phyloP scores from a whole-genome alignment of 805 yeast species.

The Saccharomycopsis sp. region DNA sequence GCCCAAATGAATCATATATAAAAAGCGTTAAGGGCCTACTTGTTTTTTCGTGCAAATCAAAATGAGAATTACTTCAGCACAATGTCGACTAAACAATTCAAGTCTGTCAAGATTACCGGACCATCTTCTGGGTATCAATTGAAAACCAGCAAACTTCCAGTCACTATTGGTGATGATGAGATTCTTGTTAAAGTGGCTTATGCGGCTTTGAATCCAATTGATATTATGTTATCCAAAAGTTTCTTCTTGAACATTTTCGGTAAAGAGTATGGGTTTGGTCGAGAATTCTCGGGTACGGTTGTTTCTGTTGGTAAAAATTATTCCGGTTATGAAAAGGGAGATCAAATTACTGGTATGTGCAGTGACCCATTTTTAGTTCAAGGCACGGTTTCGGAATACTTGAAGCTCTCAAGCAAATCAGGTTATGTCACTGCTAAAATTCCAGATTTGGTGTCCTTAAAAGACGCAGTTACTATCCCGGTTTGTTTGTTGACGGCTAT shows the following conservation, averaged over 20 bases:
- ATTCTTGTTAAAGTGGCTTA: constrained; percentile 54
- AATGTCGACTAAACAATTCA: no score
- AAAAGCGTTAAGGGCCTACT: no score
- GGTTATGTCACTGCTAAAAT: constrained; percentile 40
- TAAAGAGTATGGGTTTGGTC: constrained; percentile 58
- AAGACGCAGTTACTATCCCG: constrained; percentile 60
- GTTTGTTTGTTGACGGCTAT: constrained; percentile 59
- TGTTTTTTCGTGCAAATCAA: no score
- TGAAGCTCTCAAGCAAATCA: constrained; percentile 42
- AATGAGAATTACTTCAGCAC: no score
- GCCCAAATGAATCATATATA: no score
- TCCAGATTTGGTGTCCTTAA: constrained; percentile 40
- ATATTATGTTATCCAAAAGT: constrained; percentile 45
- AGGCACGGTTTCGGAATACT: constrained; percentile 52
- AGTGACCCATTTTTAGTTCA: constrained; percentile 40
- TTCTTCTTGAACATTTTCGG: constrained; percentile 38
- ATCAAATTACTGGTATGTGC: constrained; percentile 53
- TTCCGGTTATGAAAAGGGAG: constrained; percentile 39
- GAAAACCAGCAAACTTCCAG: no score
- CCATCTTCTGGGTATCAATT: no score
- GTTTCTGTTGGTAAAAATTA: constrained; percentile 48
- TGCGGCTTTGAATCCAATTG: constrained; percentile 60
- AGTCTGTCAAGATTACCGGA: no score
- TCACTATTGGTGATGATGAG: no score
- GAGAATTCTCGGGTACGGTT: constrained; percentile 60